Base-by-base conservation (phyloP, 2,329 filamentous ascomycete species). In the Aspergillus amoenus region DNA sequence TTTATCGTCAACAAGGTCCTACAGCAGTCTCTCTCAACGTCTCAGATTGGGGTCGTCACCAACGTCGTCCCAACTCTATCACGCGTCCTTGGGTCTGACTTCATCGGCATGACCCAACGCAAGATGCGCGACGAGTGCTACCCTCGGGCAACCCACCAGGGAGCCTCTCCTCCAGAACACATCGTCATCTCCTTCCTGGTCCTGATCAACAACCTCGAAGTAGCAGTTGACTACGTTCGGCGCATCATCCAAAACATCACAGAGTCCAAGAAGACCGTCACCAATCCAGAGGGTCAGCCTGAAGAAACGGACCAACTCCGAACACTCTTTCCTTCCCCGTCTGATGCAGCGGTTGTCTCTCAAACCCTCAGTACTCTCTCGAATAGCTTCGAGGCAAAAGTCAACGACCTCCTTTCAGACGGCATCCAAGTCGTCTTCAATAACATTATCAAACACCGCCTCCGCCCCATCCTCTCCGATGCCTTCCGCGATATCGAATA, bases 61-160 rank as follows among this genome's bases (percentile, higher is more conserved):
- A 90, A 85, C 56, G 89, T 96, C 6, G 78, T 97, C 24, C 89
- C 92, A 2, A 89, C 87, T 0, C 81, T 97, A 5, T 85, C 88
- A 17, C 85, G 91, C 34, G 88, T 99, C 0, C 83, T 99, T 4
- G 87, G 89, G 30, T 86, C 87, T 3, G 94, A 99, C 73, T 99
- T 97, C 71, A 88, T 97, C 63, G 91, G 91, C 67, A 97, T 99
- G 92, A 88, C 96, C 40, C 93, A 97, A 73, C 88, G 93, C 57
- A 96, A 96, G 76, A 97, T 99, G 94, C 87, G 92, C 44, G 92
- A 97, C 71, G 94, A 99, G 73, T 89, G 88, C 60, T 97, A 97
- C 69, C 94, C 93, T 0, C 91, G 89, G 68, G 82, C 91, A 2
- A 78, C 85, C 0, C 84, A 93, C 1, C 88, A 91, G 72, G 92